Evolutionary conservation across 2,329 filamentous ascomycete species (phyloP).

Genomic region (Escovopsis sp.): DNA sequence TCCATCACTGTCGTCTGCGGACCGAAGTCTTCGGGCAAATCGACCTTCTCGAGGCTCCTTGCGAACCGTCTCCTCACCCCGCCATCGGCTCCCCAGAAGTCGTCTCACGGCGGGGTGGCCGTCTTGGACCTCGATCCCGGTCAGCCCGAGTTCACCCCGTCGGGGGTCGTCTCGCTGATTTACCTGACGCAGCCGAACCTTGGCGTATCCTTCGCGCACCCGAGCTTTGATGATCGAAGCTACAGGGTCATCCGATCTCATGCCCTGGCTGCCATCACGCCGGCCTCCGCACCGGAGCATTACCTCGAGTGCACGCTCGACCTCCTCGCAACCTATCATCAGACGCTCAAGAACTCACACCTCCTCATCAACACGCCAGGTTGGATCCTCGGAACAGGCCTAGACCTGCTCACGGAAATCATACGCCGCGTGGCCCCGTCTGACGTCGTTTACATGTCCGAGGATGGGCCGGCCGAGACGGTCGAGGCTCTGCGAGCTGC

Average conservation of each 20-base stretch:
- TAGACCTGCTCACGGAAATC: conserved; percentile 46
- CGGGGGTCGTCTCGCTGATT: conserved; percentile 54
- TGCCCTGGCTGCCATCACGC: conserved; percentile 47
- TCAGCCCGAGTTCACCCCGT: conserved; percentile 58
- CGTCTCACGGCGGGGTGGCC: conserved; percentile 24
- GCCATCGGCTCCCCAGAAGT: conserved; percentile 2
- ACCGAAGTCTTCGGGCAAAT: conserved; percentile 60
- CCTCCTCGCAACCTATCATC: conserved; percentile 42
- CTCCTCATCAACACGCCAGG: conserved; percentile 61
- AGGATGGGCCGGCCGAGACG: conserved; percentile 42
- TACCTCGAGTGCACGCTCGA: conserved; percentile 50
- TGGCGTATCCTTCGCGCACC: conserved; percentile 52
- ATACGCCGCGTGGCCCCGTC: conserved; percentile 37
- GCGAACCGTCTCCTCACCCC: conserved; percentile 49
- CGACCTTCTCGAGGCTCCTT: conserved; percentile 53
- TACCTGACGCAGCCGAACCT: conserved; percentile 46
- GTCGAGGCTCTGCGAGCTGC: conserved; percentile 35
- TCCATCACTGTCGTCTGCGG: conserved; percentile 46
- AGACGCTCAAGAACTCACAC: conserved; percentile 29
- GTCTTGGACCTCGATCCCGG: conserved; percentile 66
- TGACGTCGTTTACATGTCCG: conserved; percentile 54
- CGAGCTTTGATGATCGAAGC: conserved; percentile 17
- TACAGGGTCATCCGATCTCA: conserved; percentile 42
- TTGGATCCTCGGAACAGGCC: conserved; percentile 56
- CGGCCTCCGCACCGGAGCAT: conserved; percentile 49